Percentiles rank a stretch among this genome's conserved stretches.
Conservation (phyloP, 2,329 filamentous ascomycete genomes). For the Sporothrix euskadiensis region DNA sequence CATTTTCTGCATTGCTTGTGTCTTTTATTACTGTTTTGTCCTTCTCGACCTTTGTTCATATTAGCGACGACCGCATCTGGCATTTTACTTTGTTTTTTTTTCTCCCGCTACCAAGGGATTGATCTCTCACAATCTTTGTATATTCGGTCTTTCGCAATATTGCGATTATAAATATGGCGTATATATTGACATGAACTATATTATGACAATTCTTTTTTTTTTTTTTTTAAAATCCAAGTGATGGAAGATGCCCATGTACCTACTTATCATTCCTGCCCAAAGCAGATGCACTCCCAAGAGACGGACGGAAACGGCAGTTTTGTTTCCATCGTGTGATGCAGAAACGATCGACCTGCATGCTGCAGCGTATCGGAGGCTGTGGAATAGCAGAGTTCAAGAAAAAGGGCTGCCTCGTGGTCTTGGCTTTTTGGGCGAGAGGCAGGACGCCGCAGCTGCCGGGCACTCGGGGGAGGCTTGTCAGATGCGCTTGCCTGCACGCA, state of each 20-base stretch:
- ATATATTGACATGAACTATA: slow-evolving; percentile 11
- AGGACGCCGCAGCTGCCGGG: slow-evolving; percentile 9
- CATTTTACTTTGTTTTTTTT: neutral
- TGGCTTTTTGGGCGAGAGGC: slow-evolving; percentile 17
- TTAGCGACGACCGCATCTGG: slow-evolving; percentile 1
- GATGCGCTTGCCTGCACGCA: neutral
- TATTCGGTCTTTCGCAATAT: neutral
- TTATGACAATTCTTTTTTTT: neutral
- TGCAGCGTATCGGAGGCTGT: slow-evolving; percentile 10
- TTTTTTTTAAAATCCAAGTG: neutral
- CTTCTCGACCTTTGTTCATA: neutral
- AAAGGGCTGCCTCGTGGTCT: neutral
- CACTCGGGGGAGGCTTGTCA: neutral
- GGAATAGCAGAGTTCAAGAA: neutral
- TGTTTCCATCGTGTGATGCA: neutral
- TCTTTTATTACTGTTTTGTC: neutral
- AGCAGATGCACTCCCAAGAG: neutral
- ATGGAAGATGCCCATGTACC: neutral
- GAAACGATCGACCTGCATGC: neutral
- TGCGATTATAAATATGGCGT: slow-evolving; percentile 7
- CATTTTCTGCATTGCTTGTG: neutral
- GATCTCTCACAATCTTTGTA: neutral
- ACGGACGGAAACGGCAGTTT: neutral
- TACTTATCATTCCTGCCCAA: neutral
- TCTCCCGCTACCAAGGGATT: neutral